Percentiles rank a stretch among this genome's conserved stretches.
Conservation (phyloP, 202 grass and related monocot species). For the Saccharum hybrid region DNA sequence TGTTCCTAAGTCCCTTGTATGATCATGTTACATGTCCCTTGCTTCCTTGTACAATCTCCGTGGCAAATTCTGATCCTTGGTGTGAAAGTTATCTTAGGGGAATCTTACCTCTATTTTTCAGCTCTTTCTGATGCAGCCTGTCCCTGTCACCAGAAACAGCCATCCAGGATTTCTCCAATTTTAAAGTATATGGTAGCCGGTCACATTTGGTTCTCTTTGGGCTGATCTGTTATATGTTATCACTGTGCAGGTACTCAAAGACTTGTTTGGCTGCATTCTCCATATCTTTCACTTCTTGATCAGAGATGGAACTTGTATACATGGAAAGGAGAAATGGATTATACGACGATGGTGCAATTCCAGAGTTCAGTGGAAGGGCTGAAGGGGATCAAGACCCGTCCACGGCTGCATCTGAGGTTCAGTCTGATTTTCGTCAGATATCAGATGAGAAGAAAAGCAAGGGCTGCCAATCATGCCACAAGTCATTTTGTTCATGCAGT, state of each 20-base stretch:
- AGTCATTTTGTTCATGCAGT: constrained; percentile 38
- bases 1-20: constrained; percentile 34
- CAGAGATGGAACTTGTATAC: constrained; percentile 48
- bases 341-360: constrained; percentile 19
- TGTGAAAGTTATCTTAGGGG: not conserved
- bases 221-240: not conserved
- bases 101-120: constrained; percentile 22
- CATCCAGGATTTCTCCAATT: constrained; percentile 4
- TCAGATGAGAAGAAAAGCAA: constrained; percentile 47
- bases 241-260: constrained; percentile 40
- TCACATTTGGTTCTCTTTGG: not conserved
- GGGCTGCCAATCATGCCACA: constrained; percentile 44
- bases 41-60: not conserved
- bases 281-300: not conserved
- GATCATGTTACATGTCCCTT: constrained; percentile 10
- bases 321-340: constrained; percentile 48
- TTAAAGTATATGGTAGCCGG: constrained; percentile 24
- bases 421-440: constrained; percentile 33
- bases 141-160: not conserved
- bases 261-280: constrained; percentile 12
- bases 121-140: constrained; percentile 12
- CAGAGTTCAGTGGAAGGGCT: constrained; percentile 58
- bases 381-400: constrained; percentile 32
- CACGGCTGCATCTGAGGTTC: constrained; percentile 26
- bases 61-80: not conserved